These are phyloP conservation scores for Catunica adiposa DNA, from an alignment of 2,329 filamentous ascomycete species.

Conservation along the genomic window DNA sequence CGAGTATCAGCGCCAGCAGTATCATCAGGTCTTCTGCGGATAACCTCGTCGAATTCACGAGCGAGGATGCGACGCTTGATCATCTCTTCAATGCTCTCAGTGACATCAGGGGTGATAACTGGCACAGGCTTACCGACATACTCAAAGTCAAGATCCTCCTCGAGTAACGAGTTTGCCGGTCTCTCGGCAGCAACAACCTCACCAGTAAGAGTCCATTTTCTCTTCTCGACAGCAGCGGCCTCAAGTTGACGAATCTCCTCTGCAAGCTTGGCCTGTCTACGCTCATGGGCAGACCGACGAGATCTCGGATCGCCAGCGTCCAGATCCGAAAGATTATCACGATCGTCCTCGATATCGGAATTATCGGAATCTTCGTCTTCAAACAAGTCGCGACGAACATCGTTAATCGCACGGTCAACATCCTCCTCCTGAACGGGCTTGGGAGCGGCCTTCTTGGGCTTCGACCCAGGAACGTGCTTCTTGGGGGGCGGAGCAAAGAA, in stretches of 20 bases:
- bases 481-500: conserved; percentile 78
- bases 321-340: conserved; percentile 45
- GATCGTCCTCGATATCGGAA: conserved; percentile 41
- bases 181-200: conserved; percentile 72
- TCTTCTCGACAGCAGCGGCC: conserved; percentile 72
- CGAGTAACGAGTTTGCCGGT: conserved; percentile 79
- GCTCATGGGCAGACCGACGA: conserved; percentile 71
- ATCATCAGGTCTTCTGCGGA: conserved; percentile 57
- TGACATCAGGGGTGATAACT: conserved; percentile 81
- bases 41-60: conserved; percentile 82
- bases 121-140: conserved; percentile 86
- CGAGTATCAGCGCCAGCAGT: conserved; percentile 44
- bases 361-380: conserved; percentile 60
- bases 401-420: conserved; percentile 66
- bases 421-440: conserved; percentile 42
- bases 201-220: conserved; percentile 77
- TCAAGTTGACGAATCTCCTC: conserved; percentile 88
- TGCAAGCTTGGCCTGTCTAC: conserved; percentile 65
- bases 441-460: conserved; percentile 25
- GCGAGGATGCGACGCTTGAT: conserved; percentile 87
- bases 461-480: conserved; percentile 28
- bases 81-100: conserved; percentile 78
- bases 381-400: conserved; percentile 80
- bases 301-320: conserved; percentile 55
- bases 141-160: conserved; percentile 92